Conservation (phyloP, 768 basidiomycete species). For the Amanita pseudoporphyria region DNA sequence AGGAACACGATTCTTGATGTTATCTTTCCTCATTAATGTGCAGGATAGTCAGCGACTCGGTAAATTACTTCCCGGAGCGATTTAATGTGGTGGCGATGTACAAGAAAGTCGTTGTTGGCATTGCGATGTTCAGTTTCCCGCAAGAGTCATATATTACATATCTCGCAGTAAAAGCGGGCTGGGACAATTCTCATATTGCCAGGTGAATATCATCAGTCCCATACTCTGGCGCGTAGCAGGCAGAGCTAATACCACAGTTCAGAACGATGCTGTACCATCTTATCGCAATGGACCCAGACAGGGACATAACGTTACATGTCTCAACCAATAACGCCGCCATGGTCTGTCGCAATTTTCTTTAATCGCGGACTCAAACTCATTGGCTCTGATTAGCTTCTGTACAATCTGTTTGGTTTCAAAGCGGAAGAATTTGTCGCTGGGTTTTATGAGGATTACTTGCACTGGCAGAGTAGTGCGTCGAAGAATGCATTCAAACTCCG, state of each 20-base stretch:
- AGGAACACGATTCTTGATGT: conserved; percentile 10
- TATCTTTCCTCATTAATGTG: not conserved
- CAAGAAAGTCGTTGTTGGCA: conserved; percentile 60
- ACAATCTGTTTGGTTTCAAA: conserved; percentile 84
- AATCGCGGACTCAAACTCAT: not conserved
- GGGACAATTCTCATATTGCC: conserved; percentile 74
- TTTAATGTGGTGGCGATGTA: conserved; percentile 73
- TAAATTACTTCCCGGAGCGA: conserved; percentile 58
- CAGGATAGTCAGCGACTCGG: conserved; percentile 53
- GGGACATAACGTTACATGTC: conserved; percentile 76
- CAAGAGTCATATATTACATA: conserved; percentile 80
- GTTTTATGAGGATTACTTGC: conserved; percentile 76
- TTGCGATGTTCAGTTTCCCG: conserved; percentile 69
- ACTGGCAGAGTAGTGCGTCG: conserved; percentile 55
- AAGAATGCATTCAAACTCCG: conserved; percentile 77
- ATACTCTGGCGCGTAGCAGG: conserved; percentile 3
- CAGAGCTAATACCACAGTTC: conserved; percentile 6
- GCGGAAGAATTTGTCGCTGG: conserved; percentile 77
- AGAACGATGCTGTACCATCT: conserved; percentile 77
- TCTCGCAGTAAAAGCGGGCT: conserved; percentile 66
- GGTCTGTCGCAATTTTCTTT: conserved; percentile 29
- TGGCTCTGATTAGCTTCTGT: conserved; percentile 43
- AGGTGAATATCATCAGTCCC: conserved; percentile 31
- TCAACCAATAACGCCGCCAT: conserved; percentile 76
- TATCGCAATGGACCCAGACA: conserved; percentile 58